A percentile compares a stretch with the other conserved stretches of the same genome.
Evolutionary conservation across 1,139 yeast genomes (phyloP).

Genomic region (Spathaspora sp.): DNA sequence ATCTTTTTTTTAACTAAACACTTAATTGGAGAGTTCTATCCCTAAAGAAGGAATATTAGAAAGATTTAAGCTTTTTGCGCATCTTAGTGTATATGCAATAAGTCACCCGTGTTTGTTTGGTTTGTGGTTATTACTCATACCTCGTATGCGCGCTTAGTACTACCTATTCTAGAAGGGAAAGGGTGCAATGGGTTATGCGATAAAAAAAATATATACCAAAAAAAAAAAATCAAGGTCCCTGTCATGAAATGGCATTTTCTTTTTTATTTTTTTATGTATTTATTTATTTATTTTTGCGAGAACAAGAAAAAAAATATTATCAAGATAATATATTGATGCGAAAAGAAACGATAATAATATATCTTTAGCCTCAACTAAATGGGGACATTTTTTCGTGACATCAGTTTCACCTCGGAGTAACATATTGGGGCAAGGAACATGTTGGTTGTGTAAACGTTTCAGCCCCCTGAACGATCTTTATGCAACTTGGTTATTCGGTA

Average conservation of each 20-base stretch:
- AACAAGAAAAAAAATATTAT: neutral
- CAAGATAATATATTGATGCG: neutral
- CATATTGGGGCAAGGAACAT: too few species aligned
- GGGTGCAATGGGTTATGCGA: neutral
- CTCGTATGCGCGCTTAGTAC: neutral
- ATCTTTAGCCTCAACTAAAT: neutral
- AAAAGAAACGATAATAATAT: neutral
- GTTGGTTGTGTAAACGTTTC: too few species aligned
- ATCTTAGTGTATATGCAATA: too few species aligned
- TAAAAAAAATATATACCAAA: neutral
- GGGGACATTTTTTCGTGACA: neutral
- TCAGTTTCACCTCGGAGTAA: neutral
- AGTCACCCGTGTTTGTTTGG: too few species aligned
- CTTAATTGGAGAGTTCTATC: neutral
- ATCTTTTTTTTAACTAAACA: neutral
- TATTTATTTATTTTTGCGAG: too few species aligned
- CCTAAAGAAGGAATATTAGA: too few species aligned
- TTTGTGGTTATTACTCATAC: neutral
- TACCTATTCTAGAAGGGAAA: neutral
- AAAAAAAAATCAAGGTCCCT: neutral
- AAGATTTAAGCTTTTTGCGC: too few species aligned
- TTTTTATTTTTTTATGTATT: too few species aligned
- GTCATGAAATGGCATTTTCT: neutral
- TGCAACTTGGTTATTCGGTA: too few species aligned
- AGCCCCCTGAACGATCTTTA: too few species aligned